phyloP scores from a whole-genome alignment of 306 rosid genomes.

The Arachis hypogaea region DNA sequence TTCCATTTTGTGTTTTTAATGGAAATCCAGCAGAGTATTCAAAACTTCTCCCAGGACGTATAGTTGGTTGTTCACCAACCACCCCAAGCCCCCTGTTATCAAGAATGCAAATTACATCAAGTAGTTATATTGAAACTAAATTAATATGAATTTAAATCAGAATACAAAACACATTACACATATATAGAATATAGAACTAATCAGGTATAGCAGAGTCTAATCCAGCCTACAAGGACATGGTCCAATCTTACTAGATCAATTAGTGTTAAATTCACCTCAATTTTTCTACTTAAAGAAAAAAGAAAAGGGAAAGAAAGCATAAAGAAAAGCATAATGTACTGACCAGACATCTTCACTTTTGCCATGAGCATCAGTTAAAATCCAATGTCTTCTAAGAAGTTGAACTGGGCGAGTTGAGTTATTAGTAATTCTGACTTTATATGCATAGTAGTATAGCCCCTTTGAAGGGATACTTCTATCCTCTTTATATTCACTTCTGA shows the following conservation, averaged over 20 bases:
- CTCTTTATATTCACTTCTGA: slow-evolving; percentile 72
- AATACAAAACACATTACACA: neutral
- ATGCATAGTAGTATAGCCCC: slow-evolving; percentile 71
- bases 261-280: no score
- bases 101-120: slow-evolving; percentile 6
- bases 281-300: no score
- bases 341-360: slow-evolving; percentile 77
- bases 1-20: slow-evolving; percentile 67
- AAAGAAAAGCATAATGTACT: slow-evolving; percentile 37
- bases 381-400: slow-evolving; percentile 91
- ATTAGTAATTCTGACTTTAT: slow-evolving; percentile 69
- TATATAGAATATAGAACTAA: no score
- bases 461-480: slow-evolving; percentile 74
- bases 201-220: no score
- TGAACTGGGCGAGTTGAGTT: slow-evolving; percentile 70
- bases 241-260: no score
- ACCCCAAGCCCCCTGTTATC: slow-evolving; percentile 78
- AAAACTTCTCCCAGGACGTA: slow-evolving; percentile 70
- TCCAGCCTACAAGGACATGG: no score
- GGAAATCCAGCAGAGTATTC: slow-evolving; percentile 87
- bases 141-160: neutral
- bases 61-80: slow-evolving; percentile 82
- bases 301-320: neutral
- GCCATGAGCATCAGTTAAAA: slow-evolving; percentile 73
- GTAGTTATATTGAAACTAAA: slow-evolving; percentile 11